Evolutionary conservation across 2,329 filamentous ascomycete species (phyloP).

Genomic region (Apiospora sp.): DNA sequence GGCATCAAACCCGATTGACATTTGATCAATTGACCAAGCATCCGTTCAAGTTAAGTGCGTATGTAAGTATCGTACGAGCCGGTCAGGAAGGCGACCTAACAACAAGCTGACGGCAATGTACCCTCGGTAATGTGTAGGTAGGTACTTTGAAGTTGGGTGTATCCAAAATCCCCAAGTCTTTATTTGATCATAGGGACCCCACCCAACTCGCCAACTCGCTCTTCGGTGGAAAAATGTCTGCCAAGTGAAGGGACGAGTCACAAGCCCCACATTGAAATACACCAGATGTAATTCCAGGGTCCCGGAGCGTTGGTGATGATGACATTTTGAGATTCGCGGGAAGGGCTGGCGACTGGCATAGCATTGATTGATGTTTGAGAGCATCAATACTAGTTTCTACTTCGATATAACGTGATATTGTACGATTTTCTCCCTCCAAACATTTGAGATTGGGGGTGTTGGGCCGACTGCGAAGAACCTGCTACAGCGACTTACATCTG

Average conservation of each 20-base stretch:
- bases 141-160: neutral
- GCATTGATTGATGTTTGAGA: neutral
- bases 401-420: neutral
- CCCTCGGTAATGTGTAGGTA: neutral
- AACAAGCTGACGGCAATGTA: neutral
- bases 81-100: neutral
- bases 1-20: neutral
- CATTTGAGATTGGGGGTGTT: neutral
- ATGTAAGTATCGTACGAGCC: conserved; percentile 6
- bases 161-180: neutral
- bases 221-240: neutral
- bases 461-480: neutral
- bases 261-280: conserved; percentile 15
- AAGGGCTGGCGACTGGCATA: neutral
- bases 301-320: neutral
- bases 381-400: neutral
- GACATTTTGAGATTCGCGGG: neutral
- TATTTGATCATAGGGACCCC: neutral
- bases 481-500: neutral
- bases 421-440: neutral
- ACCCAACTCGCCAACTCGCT: neutral
- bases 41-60: neutral
- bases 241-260: conserved; percentile 6
- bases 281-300: conserved; percentile 1
- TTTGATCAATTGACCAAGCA: neutral